phyloP scores from a whole-genome alignment of 305 asterid genomes.

The Solanum hybrid region DNA sequence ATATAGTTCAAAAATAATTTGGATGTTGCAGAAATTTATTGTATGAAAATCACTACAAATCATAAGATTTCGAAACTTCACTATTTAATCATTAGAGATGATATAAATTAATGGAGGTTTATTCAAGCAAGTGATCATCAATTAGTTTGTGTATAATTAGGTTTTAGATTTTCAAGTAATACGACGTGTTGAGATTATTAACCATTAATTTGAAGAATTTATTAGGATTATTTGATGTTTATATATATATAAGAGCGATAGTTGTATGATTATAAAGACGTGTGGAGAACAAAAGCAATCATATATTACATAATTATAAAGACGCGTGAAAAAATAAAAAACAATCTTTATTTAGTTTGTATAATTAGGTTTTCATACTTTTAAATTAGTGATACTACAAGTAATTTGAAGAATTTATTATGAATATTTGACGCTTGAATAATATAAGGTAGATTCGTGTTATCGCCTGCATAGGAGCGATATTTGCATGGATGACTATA shows the following conservation, averaged over 20 bases:
- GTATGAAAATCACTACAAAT: not conserved
- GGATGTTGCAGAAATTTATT: not conserved
- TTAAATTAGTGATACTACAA: not conserved
- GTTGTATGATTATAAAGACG: not conserved
- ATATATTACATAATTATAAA: too few species aligned
- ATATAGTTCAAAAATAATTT: not conserved
- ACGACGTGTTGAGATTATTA: not conserved
- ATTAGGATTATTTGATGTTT: not conserved
- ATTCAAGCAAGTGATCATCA: not conserved
- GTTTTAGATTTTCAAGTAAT: not conserved
- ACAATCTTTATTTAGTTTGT: not conserved
- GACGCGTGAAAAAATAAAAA: too few species aligned
- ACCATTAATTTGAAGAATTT: not conserved
- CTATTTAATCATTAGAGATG: not conserved
- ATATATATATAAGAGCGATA: not conserved
- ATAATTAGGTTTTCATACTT: not conserved
- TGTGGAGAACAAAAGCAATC: not conserved
- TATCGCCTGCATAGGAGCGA: not conserved
- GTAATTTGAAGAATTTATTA: not conserved
- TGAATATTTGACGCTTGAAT: not conserved
- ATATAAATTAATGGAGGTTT: not conserved
- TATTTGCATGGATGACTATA: not conserved
- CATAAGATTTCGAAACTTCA: not conserved
- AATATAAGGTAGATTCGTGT: not conserved
- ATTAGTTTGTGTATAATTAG: not conserved